These are phyloP conservation scores for Limtongozyma cylindracea DNA, from an alignment of 805 yeast genomes.

Conservation along the genomic window DNA sequence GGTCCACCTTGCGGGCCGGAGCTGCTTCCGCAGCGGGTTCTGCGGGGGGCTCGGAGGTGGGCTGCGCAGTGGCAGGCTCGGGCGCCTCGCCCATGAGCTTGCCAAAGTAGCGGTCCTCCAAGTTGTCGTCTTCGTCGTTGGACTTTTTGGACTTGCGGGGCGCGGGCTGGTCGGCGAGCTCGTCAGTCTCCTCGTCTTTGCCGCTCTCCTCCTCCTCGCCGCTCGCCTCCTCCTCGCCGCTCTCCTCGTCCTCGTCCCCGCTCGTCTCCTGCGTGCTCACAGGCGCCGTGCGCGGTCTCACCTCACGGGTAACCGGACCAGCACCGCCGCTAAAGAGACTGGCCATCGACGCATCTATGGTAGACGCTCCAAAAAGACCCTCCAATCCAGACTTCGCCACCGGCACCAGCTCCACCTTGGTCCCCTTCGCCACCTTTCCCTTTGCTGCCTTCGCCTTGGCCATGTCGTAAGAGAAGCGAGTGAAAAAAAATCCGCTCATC, in stretches of 20 bases:
- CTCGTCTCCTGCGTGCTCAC: constrained; percentile 1
- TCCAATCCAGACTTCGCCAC: no score
- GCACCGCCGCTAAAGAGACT: neutral
- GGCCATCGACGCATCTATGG: neutral
- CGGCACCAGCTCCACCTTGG: no score
- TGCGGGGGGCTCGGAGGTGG: constrained; percentile 5
- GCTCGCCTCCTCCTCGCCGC: constrained; percentile 5
- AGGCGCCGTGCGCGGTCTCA: constrained; percentile 1
- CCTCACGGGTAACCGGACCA: constrained; percentile 1
- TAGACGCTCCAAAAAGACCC: no score
- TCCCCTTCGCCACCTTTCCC: no score
- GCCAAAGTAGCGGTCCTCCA: constrained; percentile 1
- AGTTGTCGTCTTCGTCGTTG: constrained; percentile 1
- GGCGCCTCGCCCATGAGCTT: no score
- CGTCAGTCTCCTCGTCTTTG: constrained; percentile 3
- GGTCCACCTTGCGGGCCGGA: constrained; percentile 24
- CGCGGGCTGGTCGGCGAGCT: no score
- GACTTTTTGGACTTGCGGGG: constrained; percentile 5
- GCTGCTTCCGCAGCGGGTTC: constrained; percentile 2
- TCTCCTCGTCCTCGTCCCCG: constrained; percentile 1
- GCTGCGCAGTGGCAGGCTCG: constrained; percentile 2
- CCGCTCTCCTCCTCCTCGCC: constrained; percentile 3
- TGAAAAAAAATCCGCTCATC: no score
- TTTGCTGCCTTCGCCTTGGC: no score
- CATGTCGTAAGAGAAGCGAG: no score